Percentiles rank a stretch among this genome's conserved stretches.
Conservation (phyloP, 495 filamentous ascomycete species). For the Penicillium crystallinum region DNA sequence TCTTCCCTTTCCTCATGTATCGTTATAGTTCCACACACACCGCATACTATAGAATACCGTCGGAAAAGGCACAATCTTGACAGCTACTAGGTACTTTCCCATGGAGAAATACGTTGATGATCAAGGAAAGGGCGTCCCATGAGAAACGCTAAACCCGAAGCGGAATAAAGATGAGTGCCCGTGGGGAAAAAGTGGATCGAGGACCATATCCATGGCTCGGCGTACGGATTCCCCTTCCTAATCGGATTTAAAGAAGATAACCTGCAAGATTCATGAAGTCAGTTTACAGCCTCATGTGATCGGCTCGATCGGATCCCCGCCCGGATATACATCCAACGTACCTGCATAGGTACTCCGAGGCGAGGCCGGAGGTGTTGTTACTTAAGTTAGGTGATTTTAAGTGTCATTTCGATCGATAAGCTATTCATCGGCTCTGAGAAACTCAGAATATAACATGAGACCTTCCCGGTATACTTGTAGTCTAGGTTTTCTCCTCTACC, state of each 20-base stretch:
- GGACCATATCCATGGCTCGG: not conserved
- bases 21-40: not conserved
- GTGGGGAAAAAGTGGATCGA: not conserved
- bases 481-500: not conserved
- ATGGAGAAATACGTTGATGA: not conserved
- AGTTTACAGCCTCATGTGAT: not conserved
- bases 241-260: not conserved
- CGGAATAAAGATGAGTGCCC: not conserved
- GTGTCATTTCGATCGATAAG: not conserved
- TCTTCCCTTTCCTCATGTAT: not conserved
- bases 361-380: not conserved
- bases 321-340: not conserved
- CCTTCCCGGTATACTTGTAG: not conserved
- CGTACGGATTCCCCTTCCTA: not conserved
- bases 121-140: not conserved
- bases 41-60: not conserved
- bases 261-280: not conserved
- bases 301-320: slow-evolving; percentile 1
- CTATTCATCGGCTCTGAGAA: not conserved
- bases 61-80: not conserved
- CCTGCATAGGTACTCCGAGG: not conserved
- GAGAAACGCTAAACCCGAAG: not conserved
- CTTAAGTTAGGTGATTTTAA: not conserved
- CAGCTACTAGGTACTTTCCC: not conserved
- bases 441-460: not conserved